A percentile compares a stretch with the other conserved stretches of the same genome.
Evolutionary conservation across 169 alveolate genomes (phyloP).

Genomic region (Cryptosporidium xiaoi): DNA sequence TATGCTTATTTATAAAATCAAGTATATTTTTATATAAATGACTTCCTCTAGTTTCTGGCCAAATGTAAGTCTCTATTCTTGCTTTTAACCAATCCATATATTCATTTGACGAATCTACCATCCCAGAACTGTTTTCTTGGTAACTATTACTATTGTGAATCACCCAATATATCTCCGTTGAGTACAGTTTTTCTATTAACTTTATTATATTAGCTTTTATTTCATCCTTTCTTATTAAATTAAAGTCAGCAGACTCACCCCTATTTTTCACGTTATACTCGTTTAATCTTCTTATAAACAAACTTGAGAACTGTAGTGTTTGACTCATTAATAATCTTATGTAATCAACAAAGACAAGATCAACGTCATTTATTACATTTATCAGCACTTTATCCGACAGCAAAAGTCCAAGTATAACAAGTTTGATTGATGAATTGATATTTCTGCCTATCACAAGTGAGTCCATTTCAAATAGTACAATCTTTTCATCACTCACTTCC

Average conservation of each 20-base stretch:
- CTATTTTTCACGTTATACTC: background rate
- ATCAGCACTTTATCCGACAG: constrained; percentile 35
- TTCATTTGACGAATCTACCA: background rate
- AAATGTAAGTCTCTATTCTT: constrained; percentile 29
- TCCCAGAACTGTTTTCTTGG: background rate
- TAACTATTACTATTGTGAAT: background rate
- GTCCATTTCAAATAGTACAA: constrained; percentile 33
- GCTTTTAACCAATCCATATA: constrained; percentile 23
- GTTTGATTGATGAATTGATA: constrained; percentile 37
- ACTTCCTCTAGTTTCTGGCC: constrained; percentile 45
- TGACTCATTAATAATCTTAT: constrained; percentile 22
- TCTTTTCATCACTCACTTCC: background rate
- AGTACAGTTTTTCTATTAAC: constrained; percentile 23
- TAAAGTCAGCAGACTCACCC: background rate
- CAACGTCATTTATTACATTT: constrained; percentile 11
- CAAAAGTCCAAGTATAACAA: constrained; percentile 12
- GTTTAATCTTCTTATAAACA: constrained; percentile 25
- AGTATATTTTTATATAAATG: constrained; percentile 1
- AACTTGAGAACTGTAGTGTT: constrained; percentile 19
- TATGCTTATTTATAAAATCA: constrained; percentile 24
- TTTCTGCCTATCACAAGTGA: constrained; percentile 16
- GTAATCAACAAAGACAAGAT: constrained; percentile 12
- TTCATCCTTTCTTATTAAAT: background rate
- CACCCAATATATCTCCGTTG: constrained; percentile 23
- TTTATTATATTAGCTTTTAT: constrained; percentile 11